These are phyloP conservation scores for Ceraceosorus bombacis DNA, from an alignment of 1,284 basidiomycete species.

Conservation along the genomic window DNA sequence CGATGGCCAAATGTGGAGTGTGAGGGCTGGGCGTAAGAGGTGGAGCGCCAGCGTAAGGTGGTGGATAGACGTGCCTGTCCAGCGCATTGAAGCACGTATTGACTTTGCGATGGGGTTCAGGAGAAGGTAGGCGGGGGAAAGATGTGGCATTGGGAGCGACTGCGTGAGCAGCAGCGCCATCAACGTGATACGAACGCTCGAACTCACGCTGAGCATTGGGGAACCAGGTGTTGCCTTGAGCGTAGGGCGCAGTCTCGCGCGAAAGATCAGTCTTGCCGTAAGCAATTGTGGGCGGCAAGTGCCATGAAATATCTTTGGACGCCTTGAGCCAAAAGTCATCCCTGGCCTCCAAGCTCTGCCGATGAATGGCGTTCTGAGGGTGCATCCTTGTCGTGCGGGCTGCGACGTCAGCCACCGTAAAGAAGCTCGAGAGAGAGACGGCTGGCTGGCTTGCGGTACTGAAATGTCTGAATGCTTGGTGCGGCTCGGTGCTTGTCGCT, in stretches of 20 bases:
- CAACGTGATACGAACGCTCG: background rate
- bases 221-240: constrained; percentile 26
- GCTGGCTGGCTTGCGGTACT: no score
- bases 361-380: constrained; percentile 28
- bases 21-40: constrained; percentile 29
- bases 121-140: background rate
- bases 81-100: constrained; percentile 29
- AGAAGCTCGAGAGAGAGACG: no score
- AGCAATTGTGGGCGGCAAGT: constrained; percentile 25
- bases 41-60: constrained; percentile 12
- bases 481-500: no score
- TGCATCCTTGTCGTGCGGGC: constrained; percentile 6
- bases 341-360: constrained; percentile 22
- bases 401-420: no score
- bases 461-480: no score
- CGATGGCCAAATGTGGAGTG: constrained; percentile 26
- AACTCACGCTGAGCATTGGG: constrained; percentile 18
- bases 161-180: background rate
- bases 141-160: background rate
- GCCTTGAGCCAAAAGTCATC: constrained; percentile 34
- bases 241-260: constrained; percentile 15
- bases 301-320: constrained; percentile 30
- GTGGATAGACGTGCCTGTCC: constrained; percentile 26
- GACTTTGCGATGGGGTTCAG: constrained; percentile 1
- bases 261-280: constrained; percentile 17